Evolutionary conservation across 495 filamentous ascomycete species (phyloP), one percentile per base, ranked within the genome.

Genomic region (Lophium mytilinum): DNA sequence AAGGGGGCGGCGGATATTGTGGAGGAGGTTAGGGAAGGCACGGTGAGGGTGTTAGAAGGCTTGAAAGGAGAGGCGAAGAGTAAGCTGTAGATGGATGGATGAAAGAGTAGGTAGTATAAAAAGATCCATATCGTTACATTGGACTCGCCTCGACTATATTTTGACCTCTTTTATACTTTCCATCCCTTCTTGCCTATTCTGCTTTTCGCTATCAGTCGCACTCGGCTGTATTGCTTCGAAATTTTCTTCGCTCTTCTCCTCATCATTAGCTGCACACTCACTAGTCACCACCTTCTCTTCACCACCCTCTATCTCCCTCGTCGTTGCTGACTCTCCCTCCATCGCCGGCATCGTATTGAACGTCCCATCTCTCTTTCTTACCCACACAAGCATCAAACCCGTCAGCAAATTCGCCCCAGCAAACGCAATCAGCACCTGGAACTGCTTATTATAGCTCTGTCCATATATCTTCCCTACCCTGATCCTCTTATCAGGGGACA

Each of bases 1-100:
- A 67, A 68, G 57, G 52, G 53, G 35, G 79, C 78, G 0, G 71
- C 17, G 17, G 68, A 69, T 11, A 78, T 82, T 53, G 70, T 80
- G n/a, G 52, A 64, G 50, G 69, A 75, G 60, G 67, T 73, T 15
- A 71, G 66, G 65, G 61, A 61, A 48, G 61, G 54, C 1, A 66
- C 57, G 39, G 62, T 5, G 19, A 43, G 21, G 17, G 57, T 68
- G 39, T 41, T 68, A 11, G 54, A 60, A 50, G 40, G 37, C 50
- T 52, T 66, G 19, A 49, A 39, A 18, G 40, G 21, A 9, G 42
- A 19, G 37, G 24, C 24, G 24, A 30, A 6, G 24, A 30, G 3
- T 30, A 30, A 30, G 24, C 6, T 30, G 24, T 30, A 30, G 24
- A 30, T 30, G 24, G 24, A 30, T 30, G 24, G 24, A 30, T 30